Evolutionary conservation across 2,329 filamentous ascomycete genomes (phyloP).

Genomic region (Colletotrichum chlorophyti): DNA sequence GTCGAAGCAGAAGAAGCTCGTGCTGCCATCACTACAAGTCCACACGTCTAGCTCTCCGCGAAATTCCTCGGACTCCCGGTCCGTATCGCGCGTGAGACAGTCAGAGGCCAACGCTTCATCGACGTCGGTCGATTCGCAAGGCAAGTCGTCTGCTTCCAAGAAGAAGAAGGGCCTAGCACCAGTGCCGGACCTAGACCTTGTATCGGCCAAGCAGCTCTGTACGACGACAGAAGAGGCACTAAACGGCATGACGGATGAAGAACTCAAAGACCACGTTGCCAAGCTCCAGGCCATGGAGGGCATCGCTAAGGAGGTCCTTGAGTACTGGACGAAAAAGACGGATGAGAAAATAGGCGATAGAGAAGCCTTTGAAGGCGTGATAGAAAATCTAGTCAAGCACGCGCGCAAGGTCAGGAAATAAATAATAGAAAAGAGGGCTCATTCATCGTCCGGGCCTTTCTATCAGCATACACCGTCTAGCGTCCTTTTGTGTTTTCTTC

Average conservation of each 20-base stretch:
- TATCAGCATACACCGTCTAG: constrained; percentile 27
- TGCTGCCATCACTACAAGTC: constrained; percentile 79
- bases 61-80: constrained; percentile 61
- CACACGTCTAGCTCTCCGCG: constrained; percentile 59
- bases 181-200: constrained; percentile 79
- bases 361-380: constrained; percentile 94
- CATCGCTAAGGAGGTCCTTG: constrained; percentile 78
- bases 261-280: constrained; percentile 75
- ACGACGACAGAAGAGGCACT: constrained; percentile 85
- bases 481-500: constrained; percentile 3
- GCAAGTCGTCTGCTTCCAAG: constrained; percentile 53
- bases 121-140: constrained; percentile 66
- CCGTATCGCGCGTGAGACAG: constrained; percentile 53
- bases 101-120: constrained; percentile 60
- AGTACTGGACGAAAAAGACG: constrained; percentile 86
- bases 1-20: constrained; percentile 96
- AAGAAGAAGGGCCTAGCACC: constrained; percentile 65
- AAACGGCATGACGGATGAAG: constrained; percentile 77
- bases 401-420: constrained; percentile 84
- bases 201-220: constrained; percentile 79
- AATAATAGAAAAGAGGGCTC: constrained; percentile 31
- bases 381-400: constrained; percentile 95
- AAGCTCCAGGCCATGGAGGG: constrained; percentile 73
- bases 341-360: constrained; percentile 90
- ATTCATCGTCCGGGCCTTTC: constrained; percentile 24